phyloP scores from a whole-genome alignment of 306 rosid species.

The Begonia peltatifolia region DNA sequence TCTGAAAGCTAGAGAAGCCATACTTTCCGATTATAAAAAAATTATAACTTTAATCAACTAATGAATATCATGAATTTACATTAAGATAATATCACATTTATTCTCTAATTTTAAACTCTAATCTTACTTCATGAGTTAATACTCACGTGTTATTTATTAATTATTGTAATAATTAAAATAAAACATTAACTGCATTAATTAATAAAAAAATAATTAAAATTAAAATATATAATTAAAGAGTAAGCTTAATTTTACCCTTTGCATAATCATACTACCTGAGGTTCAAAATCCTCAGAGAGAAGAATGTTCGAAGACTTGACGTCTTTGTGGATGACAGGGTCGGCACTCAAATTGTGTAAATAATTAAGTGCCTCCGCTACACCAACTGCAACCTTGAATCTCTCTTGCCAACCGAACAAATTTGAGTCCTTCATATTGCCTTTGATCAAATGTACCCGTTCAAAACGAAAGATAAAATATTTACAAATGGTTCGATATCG shows the following conservation, averaged over 20 bases:
- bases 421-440: slow-evolving; percentile 46
- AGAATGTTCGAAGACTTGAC: slow-evolving; percentile 93
- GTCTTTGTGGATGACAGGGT: slow-evolving; percentile 83
- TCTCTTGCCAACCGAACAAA: slow-evolving; percentile 64
- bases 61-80: background rate
- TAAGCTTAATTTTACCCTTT: too few relatives aligned
- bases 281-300: slow-evolving; percentile 72
- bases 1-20: slow-evolving; percentile 67
- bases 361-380: slow-evolving; percentile 74
- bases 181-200: too few relatives aligned
- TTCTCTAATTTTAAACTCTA: too few relatives aligned
- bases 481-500: slow-evolving; percentile 6
- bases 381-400: slow-evolving; percentile 71
- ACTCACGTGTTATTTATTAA: too few relatives aligned
- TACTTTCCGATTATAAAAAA: slow-evolving; percentile 9
- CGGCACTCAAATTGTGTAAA: slow-evolving; percentile 55
- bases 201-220: too few relatives aligned
- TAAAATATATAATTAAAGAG: too few relatives aligned
- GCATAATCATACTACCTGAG: slow-evolving; percentile 36
- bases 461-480: slow-evolving; percentile 2
- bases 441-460: slow-evolving; percentile 19
- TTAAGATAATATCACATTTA: too few relatives aligned
- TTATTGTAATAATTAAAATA: too few relatives aligned
- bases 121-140: too few relatives aligned
- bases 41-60: slow-evolving; percentile 5